Evolutionary conservation across 1,284 basidiomycete species (phyloP).

Genomic region (Coniferiporia sulphurascens): DNA sequence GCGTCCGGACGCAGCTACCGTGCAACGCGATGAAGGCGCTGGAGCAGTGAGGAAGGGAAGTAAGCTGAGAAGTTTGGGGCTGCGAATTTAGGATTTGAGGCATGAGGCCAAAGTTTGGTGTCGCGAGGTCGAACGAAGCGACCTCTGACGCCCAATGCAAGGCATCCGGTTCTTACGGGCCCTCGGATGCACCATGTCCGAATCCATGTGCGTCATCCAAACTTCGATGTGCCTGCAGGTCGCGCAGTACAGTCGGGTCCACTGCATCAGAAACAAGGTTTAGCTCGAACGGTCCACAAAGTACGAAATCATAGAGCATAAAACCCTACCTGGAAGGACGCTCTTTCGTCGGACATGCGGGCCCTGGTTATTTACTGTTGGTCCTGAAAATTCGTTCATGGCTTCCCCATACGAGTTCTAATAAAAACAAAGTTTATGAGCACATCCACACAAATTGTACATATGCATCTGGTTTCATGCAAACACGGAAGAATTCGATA

Average conservation of each 20-base stretch:
- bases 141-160: not conserved
- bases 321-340: slow-evolving; percentile 68
- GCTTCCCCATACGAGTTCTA: slow-evolving; percentile 24
- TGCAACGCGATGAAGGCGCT: not conserved
- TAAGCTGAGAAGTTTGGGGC: not conserved
- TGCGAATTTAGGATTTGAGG: not conserved
- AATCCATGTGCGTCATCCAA: slow-evolving; percentile 50
- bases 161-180: slow-evolving; percentile 1
- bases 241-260: slow-evolving; percentile 82
- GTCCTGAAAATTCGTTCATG: slow-evolving; percentile 9
- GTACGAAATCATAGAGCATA: not conserved
- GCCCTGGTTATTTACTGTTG: slow-evolving; percentile 35
- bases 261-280: slow-evolving; percentile 39
- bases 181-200: not conserved
- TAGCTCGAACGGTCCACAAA: not conserved
- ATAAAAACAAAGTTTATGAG: not conserved
- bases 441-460: not conserved
- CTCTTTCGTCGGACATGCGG: slow-evolving; percentile 82
- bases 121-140: not conserved
- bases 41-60: not conserved
- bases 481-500: not conserved
- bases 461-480: not conserved
- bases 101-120: not conserved
- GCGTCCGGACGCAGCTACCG: not conserved
- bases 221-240: slow-evolving; percentile 82